Evolutionary conservation across 1,284 basidiomycete genomes (phyloP), one percentile per base, ranked within the genome.

Genomic region (Termitomyces sp.): DNA sequence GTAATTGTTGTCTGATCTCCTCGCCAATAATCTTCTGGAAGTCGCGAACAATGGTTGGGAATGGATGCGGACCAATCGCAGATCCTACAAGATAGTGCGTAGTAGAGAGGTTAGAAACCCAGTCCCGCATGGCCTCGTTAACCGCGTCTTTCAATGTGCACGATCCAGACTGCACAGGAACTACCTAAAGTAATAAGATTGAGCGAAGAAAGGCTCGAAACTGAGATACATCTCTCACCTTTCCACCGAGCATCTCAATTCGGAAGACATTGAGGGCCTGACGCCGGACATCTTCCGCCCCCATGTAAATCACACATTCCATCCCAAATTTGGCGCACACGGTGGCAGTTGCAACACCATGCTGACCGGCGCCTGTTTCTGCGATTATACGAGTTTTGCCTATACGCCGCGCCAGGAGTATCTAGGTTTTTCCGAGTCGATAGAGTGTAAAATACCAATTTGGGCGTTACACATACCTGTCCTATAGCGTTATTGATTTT

Each of bases 81-180:
- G 94, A 98, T 39, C 97, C 97, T 61, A 99, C 92, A 60, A 98
- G 84, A 76, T 98, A 99, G 75, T 99, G 94, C 1, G 96, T 98
- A 17, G 77, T 89, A 31, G 90, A 77, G 36, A 99, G 82, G 71
- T 98, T 96, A 43, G 95, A 94, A 19, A 98, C 96, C 97, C 97
- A 99, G 73, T 98, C 95, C 48, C 95, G 84, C 81, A 98, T 84
- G 2, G 94, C 94, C 64, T 98, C 94, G 74, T 97, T 98, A 64
- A 98, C 93, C 21, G 94, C 96, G 68, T 99, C 97, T 74, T 99
- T 99, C 63, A 99, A 79, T 9, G 96, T 99, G 68, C 90, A 84
- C 46, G 94, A 92, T 21, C 97, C 97, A 9, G 94, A 95, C 56
- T 89, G 77, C n/a, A 98, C 96, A 12, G 96, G 90, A 50, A 99